Evolutionary conservation across 169 alveolate species (phyloP).

Genomic region (Plasmodium gaboni): DNA sequence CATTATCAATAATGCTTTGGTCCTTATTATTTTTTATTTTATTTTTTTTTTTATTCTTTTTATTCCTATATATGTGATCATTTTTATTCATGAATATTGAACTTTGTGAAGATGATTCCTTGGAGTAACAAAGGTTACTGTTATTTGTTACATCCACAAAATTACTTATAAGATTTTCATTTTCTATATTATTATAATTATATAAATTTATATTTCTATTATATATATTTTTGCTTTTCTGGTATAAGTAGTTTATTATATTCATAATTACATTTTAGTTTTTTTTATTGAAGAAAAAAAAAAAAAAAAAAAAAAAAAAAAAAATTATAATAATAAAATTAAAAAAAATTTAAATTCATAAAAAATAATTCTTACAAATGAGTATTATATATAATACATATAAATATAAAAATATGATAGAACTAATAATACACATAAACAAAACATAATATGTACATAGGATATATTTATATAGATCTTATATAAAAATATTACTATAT

Average conservation of each 20-base stretch:
- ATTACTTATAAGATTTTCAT: constrained; percentile 67
- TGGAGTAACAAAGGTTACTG: constrained; percentile 22
- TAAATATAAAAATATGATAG: background rate
- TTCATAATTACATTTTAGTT: constrained; percentile 66
- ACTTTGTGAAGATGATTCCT: constrained; percentile 26
- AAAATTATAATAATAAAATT: too few species aligned
- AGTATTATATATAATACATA: background rate
- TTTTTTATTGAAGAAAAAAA: background rate
- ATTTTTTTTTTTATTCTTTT: background rate
- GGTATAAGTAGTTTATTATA: constrained; percentile 67
- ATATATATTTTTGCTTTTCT: constrained; percentile 71
- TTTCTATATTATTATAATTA: constrained; percentile 65
- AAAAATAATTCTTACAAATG: background rate
- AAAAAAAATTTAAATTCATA: background rate
- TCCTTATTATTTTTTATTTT: background rate
- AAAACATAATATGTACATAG: too few species aligned
- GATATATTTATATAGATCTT: too few species aligned
- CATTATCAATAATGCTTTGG: too few species aligned
- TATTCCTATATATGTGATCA: constrained; percentile 4
- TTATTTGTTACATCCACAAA: constrained; percentile 30
- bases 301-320: background rate
- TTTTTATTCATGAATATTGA: background rate
- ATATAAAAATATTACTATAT: too few species aligned
- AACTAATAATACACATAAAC: background rate
- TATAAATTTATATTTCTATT: constrained; percentile 37